A percentile compares a stretch with the other conserved stretches of the same genome.
Evolutionary conservation across 2,329 filamentous ascomycete genomes (phyloP).

Genomic region (Pseudogymnoascus sp.): DNA sequence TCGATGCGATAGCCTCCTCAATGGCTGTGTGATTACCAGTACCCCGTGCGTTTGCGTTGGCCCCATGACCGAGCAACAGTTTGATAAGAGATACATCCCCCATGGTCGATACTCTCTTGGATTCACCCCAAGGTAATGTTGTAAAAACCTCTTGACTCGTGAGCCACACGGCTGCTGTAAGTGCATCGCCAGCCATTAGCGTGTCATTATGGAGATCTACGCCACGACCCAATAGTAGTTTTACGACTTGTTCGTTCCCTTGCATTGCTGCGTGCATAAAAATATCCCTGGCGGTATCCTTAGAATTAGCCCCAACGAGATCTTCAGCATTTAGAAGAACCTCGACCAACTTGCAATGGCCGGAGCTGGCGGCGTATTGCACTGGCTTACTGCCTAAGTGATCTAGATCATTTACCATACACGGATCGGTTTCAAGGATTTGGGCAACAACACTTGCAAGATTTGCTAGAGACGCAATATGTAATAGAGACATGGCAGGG

Average conservation of each 20-base stretch:
- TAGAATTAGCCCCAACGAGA: neutral
- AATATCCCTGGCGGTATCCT: neutral
- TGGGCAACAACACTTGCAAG: slow-evolving; percentile 10
- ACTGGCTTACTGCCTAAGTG: slow-evolving; percentile 12
- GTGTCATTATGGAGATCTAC: neutral
- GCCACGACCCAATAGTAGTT: slow-evolving; percentile 6
- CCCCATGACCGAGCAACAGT: neutral
- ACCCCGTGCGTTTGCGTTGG: neutral
- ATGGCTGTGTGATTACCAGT: neutral
- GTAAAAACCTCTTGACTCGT: neutral
- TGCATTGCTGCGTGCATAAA: neutral
- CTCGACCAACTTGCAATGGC: slow-evolving; percentile 14
- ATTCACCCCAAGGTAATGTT: neutral
- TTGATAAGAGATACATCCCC: neutral
- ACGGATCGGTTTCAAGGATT: neutral
- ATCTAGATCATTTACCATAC: slow-evolving; percentile 4
- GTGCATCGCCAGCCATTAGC: neutral
- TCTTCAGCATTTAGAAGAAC: slow-evolving; percentile 16
- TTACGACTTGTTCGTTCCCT: slow-evolving; percentile 10
- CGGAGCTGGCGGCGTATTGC: slow-evolving; percentile 13
- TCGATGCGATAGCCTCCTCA: neutral
- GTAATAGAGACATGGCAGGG: slow-evolving; percentile 1
- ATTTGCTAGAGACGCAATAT: slow-evolving; percentile 14
- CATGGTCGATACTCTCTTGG: neutral
- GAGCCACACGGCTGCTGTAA: neutral